Base-by-base conservation (phyloP, 768 basidiomycete species). In the Holtermannia corniformis region DNA sequence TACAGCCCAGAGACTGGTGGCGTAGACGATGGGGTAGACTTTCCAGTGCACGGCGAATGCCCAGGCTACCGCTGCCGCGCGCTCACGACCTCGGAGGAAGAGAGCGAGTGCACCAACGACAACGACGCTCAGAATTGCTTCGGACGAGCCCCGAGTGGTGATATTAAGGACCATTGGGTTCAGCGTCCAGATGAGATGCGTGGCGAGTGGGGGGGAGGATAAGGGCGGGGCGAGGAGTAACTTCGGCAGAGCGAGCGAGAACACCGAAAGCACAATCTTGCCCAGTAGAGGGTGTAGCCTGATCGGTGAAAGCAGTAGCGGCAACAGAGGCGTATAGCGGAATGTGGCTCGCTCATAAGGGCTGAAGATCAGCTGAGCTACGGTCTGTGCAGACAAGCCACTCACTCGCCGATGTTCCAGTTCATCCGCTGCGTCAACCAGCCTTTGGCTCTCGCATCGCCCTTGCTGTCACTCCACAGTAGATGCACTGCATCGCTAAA, bases 151-250 rank as follows among this genome's bases (percentile, higher is more conserved):
- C 16, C 95, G 83, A 0, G 95, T 97, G 5, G 92, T 95, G 62
- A 99, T 96, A 58, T 90, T 85, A 71, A 95, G 86, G 1, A 93
- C 85, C 61, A 99, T 79, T 0, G 95, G 95, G 73, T 92, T 96
- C 54, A 97, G 78, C 2, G 97, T 82, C 75, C 96, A 88, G 2
- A 85, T 43, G 7, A 61, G 49, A 46, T 71, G 70, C 1, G 54
- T 54, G 10, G 63, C 22, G n/a, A 10, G 41, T 25, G n/a, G 24
- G 21, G 41, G 45, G n/a, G 22, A 44, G 19, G 52, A 40, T 42
- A 43, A 37, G 41, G 50, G 41, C 5, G 28, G 23, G n/a, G 22
- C 28, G 5, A 63, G 54, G 7, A 72, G 58, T 4, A 72, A 56
- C 12, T 59, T 44, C 5, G 69, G 59, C 47, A 88, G 84, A 48